phyloP scores from a whole-genome alignment of 2,329 filamentous ascomycete genomes.

The Ophiosphaerella herpotricha region DNA sequence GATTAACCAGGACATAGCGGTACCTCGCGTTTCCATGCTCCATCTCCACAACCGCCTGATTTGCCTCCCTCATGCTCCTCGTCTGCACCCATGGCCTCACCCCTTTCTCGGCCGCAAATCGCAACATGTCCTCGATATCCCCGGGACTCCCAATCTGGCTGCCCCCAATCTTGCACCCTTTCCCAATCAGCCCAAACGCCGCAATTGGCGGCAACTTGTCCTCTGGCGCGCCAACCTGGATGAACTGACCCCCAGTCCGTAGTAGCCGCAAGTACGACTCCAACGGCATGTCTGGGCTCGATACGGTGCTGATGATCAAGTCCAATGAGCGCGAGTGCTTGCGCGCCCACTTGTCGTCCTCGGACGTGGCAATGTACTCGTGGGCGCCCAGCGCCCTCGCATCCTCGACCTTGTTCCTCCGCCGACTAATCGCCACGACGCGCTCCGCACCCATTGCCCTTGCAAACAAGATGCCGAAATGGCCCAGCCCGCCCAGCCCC shows the following conservation, averaged over 20 bases:
- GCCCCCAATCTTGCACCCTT: constrained; percentile 55
- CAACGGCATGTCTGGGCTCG: constrained; percentile 65
- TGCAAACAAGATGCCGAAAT: constrained; percentile 74
- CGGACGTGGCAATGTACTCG: constrained; percentile 61
- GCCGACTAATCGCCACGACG: constrained; percentile 68
- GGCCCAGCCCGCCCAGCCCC: constrained; percentile 74
- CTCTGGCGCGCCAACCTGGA: constrained; percentile 72
- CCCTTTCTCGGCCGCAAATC: constrained; percentile 62
- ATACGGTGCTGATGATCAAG: constrained; percentile 64
- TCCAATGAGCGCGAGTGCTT: constrained; percentile 62
- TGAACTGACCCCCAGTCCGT: constrained; percentile 63
- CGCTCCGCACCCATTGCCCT: constrained; percentile 71
- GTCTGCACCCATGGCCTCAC: constrained; percentile 67
- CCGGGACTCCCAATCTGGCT: constrained; percentile 57
- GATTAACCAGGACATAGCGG: constrained; percentile 43
- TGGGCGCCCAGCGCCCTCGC: constrained; percentile 66
- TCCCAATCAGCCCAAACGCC: constrained; percentile 63
- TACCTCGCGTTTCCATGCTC: constrained; percentile 59
- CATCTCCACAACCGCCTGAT: constrained; percentile 62
- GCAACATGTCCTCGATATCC: constrained; percentile 66
- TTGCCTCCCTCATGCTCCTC: constrained; percentile 59
- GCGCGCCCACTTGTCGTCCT: constrained; percentile 61
- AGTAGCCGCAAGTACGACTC: constrained; percentile 65
- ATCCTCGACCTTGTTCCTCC: constrained; percentile 62
- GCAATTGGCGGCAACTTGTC: constrained; percentile 58